These are phyloP conservation scores for Pseudophaeomoniella oleicola DNA, from an alignment of 2,329 filamentous ascomycete species.

Conservation along the genomic window DNA sequence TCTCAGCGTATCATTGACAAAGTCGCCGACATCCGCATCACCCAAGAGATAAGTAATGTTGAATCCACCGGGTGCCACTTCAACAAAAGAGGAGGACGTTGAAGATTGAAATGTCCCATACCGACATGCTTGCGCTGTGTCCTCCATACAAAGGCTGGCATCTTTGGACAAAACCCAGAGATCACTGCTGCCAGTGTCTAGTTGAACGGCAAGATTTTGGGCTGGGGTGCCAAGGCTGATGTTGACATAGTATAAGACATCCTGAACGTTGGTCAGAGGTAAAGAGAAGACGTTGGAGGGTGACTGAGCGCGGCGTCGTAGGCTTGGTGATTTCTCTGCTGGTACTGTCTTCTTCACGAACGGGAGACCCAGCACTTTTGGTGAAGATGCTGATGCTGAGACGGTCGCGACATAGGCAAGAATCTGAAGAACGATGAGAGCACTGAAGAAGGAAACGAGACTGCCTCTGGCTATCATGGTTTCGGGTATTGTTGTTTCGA, in stretches of 20 bases:
- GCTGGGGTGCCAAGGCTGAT: conserved; percentile 47
- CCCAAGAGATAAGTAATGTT: conserved; percentile 23
- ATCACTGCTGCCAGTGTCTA: conserved; percentile 58
- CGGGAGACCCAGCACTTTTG: not conserved
- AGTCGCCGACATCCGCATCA: conserved; percentile 21
- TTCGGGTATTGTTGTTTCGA: no score
- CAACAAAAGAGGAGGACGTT: conserved; percentile 11
- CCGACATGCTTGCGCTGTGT: conserved; percentile 4
- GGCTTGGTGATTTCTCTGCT: not conserved
- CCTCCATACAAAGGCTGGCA: conserved; percentile 10
- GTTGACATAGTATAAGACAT: conserved; percentile 47
- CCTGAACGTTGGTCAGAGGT: conserved; percentile 9
- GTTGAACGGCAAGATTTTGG: conserved; percentile 41
- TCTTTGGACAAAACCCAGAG: conserved; percentile 38
- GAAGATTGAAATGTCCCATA: conserved; percentile 11
- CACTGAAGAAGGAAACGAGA: no score
- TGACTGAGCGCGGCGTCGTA: not conserved
- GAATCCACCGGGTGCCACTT: conserved; percentile 13
- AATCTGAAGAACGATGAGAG: no score
- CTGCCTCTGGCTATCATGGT: no score
- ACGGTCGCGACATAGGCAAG: not conserved
- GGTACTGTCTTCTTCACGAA: not conserved
- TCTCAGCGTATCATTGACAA: conserved; percentile 20
- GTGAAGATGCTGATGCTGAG: not conserved
- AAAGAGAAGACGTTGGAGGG: conserved; percentile 6